These are phyloP conservation scores for Neoboletus subvelutipes DNA, from an alignment of 768 basidiomycete genomes.

Conservation along the genomic window DNA sequence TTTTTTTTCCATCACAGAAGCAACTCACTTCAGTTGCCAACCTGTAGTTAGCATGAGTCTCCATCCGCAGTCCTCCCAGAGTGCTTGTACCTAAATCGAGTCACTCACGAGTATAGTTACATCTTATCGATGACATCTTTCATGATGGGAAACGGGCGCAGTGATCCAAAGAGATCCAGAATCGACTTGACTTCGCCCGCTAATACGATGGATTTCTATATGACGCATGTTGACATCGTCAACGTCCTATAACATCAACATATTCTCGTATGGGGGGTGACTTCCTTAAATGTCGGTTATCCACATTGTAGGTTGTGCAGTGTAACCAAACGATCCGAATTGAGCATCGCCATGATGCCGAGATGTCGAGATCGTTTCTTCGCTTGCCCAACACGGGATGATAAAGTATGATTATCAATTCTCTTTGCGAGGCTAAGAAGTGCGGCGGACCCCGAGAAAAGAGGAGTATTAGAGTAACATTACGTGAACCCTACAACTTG, in stretches of 20 bases:
- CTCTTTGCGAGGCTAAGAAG: not conserved
- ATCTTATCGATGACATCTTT: not conserved
- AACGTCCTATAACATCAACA: not conserved
- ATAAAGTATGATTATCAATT: not conserved
- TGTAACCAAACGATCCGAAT: not conserved
- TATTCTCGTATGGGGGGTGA: not conserved
- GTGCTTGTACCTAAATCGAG: not conserved
- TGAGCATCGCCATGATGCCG: not conserved
- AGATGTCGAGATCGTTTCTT: not conserved
- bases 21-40: not conserved
- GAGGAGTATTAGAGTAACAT: not conserved
- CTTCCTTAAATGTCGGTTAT: not conserved
- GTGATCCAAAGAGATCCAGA: not conserved
- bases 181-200: not conserved
- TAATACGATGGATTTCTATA: not conserved
- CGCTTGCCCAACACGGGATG: not conserved
- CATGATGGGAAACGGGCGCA: not conserved
- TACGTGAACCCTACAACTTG: not conserved
- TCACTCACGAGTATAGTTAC: not conserved
- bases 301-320: not conserved
- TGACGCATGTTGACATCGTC: not conserved
- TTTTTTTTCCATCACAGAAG: not conserved
- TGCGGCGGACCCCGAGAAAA: not conserved
- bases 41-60: not conserved
- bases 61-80: not conserved